Evolutionary conservation across 2,329 filamentous ascomycete species (phyloP).

Genomic region (Venturia effusa): DNA sequence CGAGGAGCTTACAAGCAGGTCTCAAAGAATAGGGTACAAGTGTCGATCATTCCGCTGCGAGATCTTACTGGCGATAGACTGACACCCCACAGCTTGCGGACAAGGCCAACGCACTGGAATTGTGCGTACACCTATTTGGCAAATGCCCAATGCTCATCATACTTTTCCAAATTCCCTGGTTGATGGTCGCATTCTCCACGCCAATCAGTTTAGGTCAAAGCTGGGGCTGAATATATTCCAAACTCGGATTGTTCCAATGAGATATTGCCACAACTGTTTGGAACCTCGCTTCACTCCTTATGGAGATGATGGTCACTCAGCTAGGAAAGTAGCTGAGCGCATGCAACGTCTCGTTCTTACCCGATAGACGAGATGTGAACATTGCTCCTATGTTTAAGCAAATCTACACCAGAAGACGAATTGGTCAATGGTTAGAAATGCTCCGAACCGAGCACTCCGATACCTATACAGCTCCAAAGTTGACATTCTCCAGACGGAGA

Average conservation of each 20-base stretch:
- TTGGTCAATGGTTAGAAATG: neutral
- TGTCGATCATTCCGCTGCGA: neutral
- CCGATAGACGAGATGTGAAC: neutral
- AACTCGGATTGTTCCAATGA: neutral
- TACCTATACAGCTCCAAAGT: neutral
- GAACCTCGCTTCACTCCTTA: neutral
- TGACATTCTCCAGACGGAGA: neutral
- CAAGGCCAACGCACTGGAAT: neutral
- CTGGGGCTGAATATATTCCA: neutral
- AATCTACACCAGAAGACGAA: neutral
- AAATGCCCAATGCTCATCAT: neutral
- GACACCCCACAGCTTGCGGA: neutral
- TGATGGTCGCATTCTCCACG: neutral
- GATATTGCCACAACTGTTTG: neutral
- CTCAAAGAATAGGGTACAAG: neutral
- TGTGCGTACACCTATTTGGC: neutral
- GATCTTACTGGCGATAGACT: neutral
- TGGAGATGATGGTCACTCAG: neutral
- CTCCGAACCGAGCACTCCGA: neutral
- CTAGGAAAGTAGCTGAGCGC: neutral
- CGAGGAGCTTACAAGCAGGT: neutral
- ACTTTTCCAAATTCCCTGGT: neutral
- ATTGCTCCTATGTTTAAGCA: neutral
- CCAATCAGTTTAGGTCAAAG: neutral
- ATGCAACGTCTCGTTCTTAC: neutral